These are phyloP conservation scores for Claviceps capensis DNA, from an alignment of 2,329 filamentous ascomycete genomes.

Conservation along the genomic window DNA sequence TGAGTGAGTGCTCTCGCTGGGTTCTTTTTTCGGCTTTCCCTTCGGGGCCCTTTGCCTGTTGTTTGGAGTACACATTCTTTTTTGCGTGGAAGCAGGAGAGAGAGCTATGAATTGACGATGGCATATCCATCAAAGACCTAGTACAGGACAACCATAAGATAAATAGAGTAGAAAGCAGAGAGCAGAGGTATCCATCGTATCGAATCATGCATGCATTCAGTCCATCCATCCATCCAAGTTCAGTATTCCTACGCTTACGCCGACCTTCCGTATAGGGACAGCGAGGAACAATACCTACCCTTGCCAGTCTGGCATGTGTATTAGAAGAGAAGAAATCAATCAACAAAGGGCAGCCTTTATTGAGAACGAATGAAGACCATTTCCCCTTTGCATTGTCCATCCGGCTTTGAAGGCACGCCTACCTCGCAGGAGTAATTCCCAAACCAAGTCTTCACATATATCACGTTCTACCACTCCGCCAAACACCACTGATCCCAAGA, in stretches of 20 bases:
- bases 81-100: too few relatives aligned
- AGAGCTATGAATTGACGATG: not conserved
- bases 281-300: slow-evolving; percentile 13
- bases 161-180: slow-evolving; percentile 14
- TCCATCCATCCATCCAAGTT: slow-evolving; percentile 6
- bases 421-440: not conserved
- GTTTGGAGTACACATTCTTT: too few relatives aligned
- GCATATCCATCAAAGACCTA: not conserved
- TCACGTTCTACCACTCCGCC: slow-evolving; percentile 1
- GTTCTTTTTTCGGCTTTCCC: too few relatives aligned
- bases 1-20: too few relatives aligned
- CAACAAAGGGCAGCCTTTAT: slow-evolving; percentile 9
- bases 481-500: slow-evolving; percentile 4
- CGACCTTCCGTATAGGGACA: slow-evolving; percentile 1
- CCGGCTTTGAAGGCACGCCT: not conserved
- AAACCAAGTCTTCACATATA: not conserved
- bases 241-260: slow-evolving; percentile 15
- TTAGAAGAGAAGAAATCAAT: slow-evolving; percentile 15
- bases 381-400: not conserved
- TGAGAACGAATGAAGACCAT: not conserved
- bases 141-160: slow-evolving; percentile 1
- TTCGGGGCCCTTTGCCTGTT: too few relatives aligned
- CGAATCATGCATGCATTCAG: slow-evolving; percentile 31
- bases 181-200: slow-evolving; percentile 30
- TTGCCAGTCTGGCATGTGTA: slow-evolving; percentile 26